Conservation (phyloP, 139 green algal species). For the Auxenochlorella protothecoides region DNA sequence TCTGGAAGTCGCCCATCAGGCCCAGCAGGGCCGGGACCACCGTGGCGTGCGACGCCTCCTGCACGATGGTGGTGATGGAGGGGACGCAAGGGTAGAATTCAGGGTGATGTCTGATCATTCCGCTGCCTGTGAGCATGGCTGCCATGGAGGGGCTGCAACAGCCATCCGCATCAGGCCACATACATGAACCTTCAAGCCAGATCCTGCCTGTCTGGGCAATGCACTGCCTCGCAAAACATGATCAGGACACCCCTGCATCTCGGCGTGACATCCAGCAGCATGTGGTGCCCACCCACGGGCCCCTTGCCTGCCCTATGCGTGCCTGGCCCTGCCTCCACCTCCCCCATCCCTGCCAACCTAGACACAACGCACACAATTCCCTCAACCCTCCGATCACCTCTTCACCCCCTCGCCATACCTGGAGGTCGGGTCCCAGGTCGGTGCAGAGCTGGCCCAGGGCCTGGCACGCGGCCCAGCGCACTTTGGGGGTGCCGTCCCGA, state of each 20-base stretch:
- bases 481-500: slow-evolving; percentile 58
- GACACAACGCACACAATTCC: background rate
- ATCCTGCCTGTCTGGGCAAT: too few relatives aligned
- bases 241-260: too few relatives aligned
- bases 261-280: background rate
- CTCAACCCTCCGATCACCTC: background rate
- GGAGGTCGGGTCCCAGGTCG: slow-evolving; percentile 91
- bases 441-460: slow-evolving; percentile 96
- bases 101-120: too few relatives aligned
- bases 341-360: background rate
- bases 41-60: slow-evolving; percentile 34
- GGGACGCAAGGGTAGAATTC: too few relatives aligned
- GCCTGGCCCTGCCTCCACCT: background rate
- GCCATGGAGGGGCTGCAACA: too few relatives aligned
- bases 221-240: too few relatives aligned
- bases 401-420: slow-evolving; percentile 23
- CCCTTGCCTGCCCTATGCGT: background rate
- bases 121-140: too few relatives aligned
- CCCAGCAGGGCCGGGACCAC: slow-evolving; percentile 52
- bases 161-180: too few relatives aligned
- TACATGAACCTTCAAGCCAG: too few relatives aligned
- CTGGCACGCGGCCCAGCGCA: slow-evolving; percentile 95
- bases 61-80: slow-evolving; percentile 4
- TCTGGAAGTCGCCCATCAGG: slow-evolving; percentile 77
- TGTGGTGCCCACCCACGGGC: background rate